These are phyloP conservation scores for Aulographum hederae DNA, from an alignment of 2,329 filamentous ascomycete genomes.

Conservation along the genomic window DNA sequence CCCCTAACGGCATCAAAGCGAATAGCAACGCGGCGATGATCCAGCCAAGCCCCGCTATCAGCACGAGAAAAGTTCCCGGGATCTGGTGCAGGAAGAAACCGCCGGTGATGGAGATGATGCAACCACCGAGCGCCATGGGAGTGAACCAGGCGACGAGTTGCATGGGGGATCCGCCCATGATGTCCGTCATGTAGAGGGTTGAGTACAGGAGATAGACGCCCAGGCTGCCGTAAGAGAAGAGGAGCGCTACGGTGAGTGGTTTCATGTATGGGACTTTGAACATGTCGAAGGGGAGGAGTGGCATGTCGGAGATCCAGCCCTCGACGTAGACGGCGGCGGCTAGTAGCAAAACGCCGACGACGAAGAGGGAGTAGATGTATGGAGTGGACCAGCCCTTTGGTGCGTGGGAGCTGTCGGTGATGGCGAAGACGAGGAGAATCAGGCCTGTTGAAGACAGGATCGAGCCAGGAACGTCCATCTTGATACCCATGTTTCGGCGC, in stretches of 20 bases:
- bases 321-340: constrained; percentile 48
- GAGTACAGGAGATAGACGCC: constrained; percentile 53
- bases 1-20: constrained; percentile 39
- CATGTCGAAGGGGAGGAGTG: constrained; percentile 50
- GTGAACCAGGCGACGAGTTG: constrained; percentile 50
- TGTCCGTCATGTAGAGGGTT: constrained; percentile 46
- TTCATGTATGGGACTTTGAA: constrained; percentile 55
- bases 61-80: constrained; percentile 42
- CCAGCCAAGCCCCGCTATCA: constrained; percentile 42
- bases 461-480: constrained; percentile 54
- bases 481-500: constrained; percentile 19
- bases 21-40: constrained; percentile 42
- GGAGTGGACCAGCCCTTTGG: constrained; percentile 53
- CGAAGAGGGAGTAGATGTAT: constrained; percentile 49
- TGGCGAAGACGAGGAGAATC: constrained; percentile 53
- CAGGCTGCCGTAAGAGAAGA: constrained; percentile 50
- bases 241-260: constrained; percentile 39
- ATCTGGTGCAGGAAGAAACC: constrained; percentile 51
- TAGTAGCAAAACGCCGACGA: constrained; percentile 43
- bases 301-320: constrained; percentile 48
- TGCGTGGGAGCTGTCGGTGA: constrained; percentile 56
- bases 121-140: constrained; percentile 45
- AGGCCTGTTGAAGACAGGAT: constrained; percentile 44
- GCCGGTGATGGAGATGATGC: constrained; percentile 42
- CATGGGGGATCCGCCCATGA: constrained; percentile 40